phyloP scores from a whole-genome alignment of 2,329 filamentous ascomycete species.

The Neopestalotiopsis clavispora region DNA sequence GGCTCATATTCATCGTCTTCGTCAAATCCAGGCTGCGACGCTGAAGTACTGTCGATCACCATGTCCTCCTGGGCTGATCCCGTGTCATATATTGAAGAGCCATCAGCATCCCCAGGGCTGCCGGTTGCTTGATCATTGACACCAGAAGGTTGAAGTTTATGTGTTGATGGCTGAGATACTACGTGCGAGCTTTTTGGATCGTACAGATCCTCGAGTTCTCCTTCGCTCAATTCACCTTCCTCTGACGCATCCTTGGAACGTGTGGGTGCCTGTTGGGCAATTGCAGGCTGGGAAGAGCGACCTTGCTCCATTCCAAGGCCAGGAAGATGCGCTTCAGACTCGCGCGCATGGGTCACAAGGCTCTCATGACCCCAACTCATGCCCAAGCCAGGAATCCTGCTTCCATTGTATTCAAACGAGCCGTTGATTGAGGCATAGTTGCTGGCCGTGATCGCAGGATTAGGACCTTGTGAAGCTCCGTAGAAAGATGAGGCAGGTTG shows the following conservation, averaged over 20 bases:
- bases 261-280: not conserved
- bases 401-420: constrained; percentile 44
- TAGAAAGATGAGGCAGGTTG: constrained; percentile 22
- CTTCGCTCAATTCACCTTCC: constrained; percentile 80
- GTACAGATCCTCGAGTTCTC: constrained; percentile 63
- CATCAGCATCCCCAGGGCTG: constrained; percentile 36
- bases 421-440: constrained; percentile 37
- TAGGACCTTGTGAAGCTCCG: constrained; percentile 20
- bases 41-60: constrained; percentile 27
- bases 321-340: not conserved
- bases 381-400: constrained; percentile 44
- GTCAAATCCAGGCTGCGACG: constrained; percentile 25
- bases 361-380: constrained; percentile 26
- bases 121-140: constrained; percentile 25
- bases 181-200: constrained; percentile 41
- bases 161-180: not conserved
- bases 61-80: constrained; percentile 29
- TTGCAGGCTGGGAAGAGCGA: not conserved
- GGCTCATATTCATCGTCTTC: constrained; percentile 30
- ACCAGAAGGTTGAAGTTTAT: constrained; percentile 19
- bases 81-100: constrained; percentile 38
- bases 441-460: constrained; percentile 19
- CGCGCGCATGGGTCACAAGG: not conserved
- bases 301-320: not conserved
- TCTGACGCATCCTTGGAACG: constrained; percentile 45